Evolutionary conservation across 2,329 filamentous ascomycete genomes (phyloP).

Genomic region (Tolypocladium endophyticum): DNA sequence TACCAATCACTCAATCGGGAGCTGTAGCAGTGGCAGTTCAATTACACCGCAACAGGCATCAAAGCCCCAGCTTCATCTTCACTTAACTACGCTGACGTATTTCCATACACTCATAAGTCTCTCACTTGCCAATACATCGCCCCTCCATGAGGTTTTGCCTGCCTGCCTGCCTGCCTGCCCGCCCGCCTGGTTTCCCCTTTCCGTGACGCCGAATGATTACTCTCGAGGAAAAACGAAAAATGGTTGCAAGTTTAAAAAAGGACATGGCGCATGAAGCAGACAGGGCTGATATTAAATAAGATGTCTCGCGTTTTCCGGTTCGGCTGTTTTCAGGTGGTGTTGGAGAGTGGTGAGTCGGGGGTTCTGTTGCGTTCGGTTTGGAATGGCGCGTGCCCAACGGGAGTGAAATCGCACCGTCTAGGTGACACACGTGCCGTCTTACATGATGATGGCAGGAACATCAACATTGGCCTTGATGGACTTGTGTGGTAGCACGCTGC

Average conservation of each 20-base stretch:
- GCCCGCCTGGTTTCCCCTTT: conserved; percentile 3
- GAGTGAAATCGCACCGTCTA: not conserved
- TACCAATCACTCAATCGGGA: no score
- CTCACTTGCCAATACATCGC: conserved; percentile 1
- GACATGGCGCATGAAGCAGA: conserved; percentile 1
- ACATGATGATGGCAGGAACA: conserved; percentile 60
- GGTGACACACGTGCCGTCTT: conserved; percentile 13
- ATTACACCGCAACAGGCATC: not conserved
- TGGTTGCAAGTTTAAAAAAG: not conserved
- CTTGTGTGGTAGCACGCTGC: conserved; percentile 93
- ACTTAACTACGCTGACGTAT: conserved; percentile 5
- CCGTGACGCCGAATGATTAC: conserved; percentile 6
- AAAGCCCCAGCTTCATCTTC: not conserved
- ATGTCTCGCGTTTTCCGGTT: not conserved
- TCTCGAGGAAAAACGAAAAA: not conserved
- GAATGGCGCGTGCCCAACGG: not conserved
- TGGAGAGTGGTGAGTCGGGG: not conserved
- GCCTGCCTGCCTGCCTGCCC: conserved; percentile 3
- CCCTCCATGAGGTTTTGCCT: conserved; percentile 4
- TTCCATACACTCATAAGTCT: conserved; percentile 4
- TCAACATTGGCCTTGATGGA: conserved; percentile 98
- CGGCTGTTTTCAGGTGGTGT: not conserved
- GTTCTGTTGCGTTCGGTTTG: not conserved
- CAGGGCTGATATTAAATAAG: not conserved
- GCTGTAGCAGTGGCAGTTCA: not conserved